These are phyloP conservation scores for Candida smagusa DNA, from an alignment of 1,139 yeast species.

Conservation along the genomic window DNA sequence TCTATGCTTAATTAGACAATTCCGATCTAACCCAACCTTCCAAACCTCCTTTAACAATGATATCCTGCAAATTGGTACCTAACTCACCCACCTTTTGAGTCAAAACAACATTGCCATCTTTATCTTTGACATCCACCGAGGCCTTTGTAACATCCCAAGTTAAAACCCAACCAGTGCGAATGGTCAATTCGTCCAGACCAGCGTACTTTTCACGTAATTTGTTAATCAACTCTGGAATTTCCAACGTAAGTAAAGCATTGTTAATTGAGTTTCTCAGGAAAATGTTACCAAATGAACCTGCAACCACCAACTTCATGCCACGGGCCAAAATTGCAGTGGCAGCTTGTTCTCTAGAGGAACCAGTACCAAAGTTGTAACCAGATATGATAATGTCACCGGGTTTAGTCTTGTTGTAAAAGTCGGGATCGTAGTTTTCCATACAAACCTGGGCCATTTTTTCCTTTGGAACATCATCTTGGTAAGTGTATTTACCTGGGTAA, in stretches of 20 bases:
- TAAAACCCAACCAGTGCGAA: conserved; percentile 92
- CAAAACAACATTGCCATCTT: conserved; percentile 61
- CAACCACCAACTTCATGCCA: conserved; percentile 87
- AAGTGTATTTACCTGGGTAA: conserved; percentile 97
- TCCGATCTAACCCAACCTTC: conserved; percentile 97
- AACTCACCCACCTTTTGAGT: conserved; percentile 91
- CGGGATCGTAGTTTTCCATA: conserved; percentile 96
- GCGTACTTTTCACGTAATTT: conserved; percentile 68
- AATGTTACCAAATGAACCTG: conserved; percentile 97
- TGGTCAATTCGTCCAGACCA: conserved; percentile 64
- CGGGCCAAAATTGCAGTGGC: conserved; percentile 95
- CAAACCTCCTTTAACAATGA: conserved; percentile 93
- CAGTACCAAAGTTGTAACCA: conserved; percentile 96
- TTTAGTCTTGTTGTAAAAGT: conserved; percentile 74
- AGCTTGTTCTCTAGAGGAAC: conserved; percentile 99
- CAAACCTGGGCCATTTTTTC: conserved; percentile 98
- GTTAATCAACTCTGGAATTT: conserved; percentile 82
- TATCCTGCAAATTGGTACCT: conserved; percentile 93
- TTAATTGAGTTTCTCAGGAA: conserved; percentile 94
- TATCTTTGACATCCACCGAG: conserved; percentile 71
- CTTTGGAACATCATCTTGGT: conserved; percentile 92
- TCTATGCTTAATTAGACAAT: too few species aligned
- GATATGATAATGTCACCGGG: conserved; percentile 87
- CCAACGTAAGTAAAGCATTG: conserved; percentile 89
- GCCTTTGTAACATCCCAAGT: conserved; percentile 92